These are phyloP conservation scores for Leishmania tarentolae DNA, from an alignment of 208 protist species.

Conservation along the genomic window DNA sequence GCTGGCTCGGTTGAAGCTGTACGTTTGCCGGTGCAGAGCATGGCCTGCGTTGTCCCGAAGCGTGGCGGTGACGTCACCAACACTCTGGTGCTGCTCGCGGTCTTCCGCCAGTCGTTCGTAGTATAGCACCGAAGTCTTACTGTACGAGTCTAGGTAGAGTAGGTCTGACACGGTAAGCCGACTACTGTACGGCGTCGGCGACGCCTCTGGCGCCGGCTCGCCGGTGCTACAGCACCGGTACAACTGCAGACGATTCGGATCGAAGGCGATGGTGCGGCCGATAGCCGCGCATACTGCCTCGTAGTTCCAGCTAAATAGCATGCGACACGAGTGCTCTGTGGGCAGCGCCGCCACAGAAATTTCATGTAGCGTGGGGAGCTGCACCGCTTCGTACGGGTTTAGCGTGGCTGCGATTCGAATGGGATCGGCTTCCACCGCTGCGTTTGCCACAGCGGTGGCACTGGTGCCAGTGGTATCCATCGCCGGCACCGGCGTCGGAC, in stretches of 20 bases:
- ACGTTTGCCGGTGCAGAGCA: constrained; percentile 50
- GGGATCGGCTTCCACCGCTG: constrained; percentile 11
- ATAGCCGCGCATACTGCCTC: constrained; percentile 59
- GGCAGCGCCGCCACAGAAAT: constrained; percentile 21
- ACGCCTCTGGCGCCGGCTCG: constrained; percentile 21
- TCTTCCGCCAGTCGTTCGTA: constrained; percentile 42
- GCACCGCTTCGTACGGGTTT: constrained; percentile 47
- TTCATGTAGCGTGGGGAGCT: constrained; percentile 33
- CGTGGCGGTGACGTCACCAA: constrained; percentile 30
- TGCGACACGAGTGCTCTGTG: constrained; percentile 30
- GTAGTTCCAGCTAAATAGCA: constrained; percentile 48
- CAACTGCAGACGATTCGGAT: constrained; percentile 58
- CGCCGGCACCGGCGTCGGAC: not conserved
- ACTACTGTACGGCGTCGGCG: constrained; percentile 14
- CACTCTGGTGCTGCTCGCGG: constrained; percentile 31
- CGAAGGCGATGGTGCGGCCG: constrained; percentile 27
- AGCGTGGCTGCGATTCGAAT: constrained; percentile 30
- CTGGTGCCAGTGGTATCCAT: not conserved
- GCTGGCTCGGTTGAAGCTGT: constrained; percentile 20
- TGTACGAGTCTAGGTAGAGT: constrained; percentile 34
- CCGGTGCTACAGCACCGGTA: constrained; percentile 42
- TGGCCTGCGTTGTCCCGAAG: constrained; percentile 53
- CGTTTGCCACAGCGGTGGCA: not conserved
- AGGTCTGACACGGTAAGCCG: constrained; percentile 35
- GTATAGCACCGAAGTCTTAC: constrained; percentile 34